phyloP scores from a whole-genome alignment of 805 yeast species.

The Candida ulmi region DNA sequence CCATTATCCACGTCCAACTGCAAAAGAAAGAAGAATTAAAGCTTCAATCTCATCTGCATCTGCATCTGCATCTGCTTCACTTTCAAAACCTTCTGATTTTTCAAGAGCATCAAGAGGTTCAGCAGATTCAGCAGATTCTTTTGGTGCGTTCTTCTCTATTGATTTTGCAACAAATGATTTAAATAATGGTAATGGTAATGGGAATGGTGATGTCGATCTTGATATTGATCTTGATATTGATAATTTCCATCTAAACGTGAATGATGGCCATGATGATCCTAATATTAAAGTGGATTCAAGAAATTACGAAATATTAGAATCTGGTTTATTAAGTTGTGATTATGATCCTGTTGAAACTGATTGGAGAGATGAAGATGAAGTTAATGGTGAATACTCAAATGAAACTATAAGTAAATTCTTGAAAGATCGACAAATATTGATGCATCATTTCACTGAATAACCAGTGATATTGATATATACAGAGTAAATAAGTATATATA shows the following conservation, averaged over 20 bases:
- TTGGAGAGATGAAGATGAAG: background rate
- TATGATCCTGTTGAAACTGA: slow-evolving; percentile 4
- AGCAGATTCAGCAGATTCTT: slow-evolving; percentile 45
- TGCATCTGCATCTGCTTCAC: too few relatives aligned
- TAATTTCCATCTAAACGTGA: background rate
- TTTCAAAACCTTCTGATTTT: too few relatives aligned
- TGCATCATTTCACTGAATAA: slow-evolving; percentile 8
- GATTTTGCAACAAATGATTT: too few relatives aligned
- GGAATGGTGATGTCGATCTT: too few relatives aligned
- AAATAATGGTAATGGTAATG: too few relatives aligned
- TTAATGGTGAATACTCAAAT: background rate
- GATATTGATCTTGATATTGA: background rate
- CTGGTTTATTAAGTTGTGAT: slow-evolving; percentile 13
- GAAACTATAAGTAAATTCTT: slow-evolving; percentile 6
- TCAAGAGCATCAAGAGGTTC: slow-evolving; percentile 78
- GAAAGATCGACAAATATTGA: slow-evolving; percentile 15
- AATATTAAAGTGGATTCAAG: too few relatives aligned
- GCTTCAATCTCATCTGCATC: background rate
- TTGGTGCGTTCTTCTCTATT: too few relatives aligned
- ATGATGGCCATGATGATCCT: background rate
- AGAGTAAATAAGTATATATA: too few relatives aligned
- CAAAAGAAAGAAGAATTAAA: background rate
- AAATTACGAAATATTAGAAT: background rate
- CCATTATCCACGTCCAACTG: slow-evolving; percentile 15
- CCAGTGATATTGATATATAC: too few relatives aligned